phyloP scores from a whole-genome alignment of 495 filamentous ascomycete species.

The Margaritispora aquatica region DNA sequence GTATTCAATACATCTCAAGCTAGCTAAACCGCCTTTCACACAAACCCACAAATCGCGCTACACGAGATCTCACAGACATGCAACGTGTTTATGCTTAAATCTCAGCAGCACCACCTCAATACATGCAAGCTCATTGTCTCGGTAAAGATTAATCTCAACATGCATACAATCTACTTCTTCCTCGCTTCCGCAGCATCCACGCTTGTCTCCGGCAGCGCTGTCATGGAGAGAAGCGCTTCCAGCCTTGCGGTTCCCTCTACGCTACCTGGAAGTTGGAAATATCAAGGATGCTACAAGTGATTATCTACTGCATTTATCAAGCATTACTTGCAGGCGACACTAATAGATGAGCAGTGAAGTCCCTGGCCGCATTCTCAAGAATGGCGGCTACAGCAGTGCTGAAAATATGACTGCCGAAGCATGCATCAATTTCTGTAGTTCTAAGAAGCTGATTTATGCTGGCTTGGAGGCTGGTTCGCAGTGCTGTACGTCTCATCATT shows the following conservation, averaged over 20 bases:
- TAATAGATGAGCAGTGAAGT: background rate
- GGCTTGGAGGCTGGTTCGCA: conserved; percentile 33
- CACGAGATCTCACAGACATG: too few species aligned
- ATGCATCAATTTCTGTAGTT: conserved; percentile 32
- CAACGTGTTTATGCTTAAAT: too few species aligned
- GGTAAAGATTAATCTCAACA: background rate
- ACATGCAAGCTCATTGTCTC: background rate
- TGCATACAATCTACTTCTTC: background rate
- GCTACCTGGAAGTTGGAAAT: conserved; percentile 5
- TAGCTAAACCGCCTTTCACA: too few species aligned
- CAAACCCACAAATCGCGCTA: too few species aligned
- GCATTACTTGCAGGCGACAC: background rate
- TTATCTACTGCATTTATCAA: background rate
- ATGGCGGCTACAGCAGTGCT: background rate
- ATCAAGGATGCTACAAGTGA: conserved; percentile 12
- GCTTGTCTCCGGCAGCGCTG: background rate
- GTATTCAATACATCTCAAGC: too few species aligned
- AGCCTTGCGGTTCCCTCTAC: background rate
- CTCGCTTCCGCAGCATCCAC: background rate
- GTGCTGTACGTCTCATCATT: conserved; percentile 13
- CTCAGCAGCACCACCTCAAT: background rate
- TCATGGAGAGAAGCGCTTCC: background rate
- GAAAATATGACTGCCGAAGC: conserved; percentile 31
- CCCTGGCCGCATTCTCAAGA: conserved; percentile 10
- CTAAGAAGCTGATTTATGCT: conserved; percentile 29